Evolutionary conservation across 2,329 filamentous ascomycete species (phyloP).

Genomic region (Cadophora malorum): DNA sequence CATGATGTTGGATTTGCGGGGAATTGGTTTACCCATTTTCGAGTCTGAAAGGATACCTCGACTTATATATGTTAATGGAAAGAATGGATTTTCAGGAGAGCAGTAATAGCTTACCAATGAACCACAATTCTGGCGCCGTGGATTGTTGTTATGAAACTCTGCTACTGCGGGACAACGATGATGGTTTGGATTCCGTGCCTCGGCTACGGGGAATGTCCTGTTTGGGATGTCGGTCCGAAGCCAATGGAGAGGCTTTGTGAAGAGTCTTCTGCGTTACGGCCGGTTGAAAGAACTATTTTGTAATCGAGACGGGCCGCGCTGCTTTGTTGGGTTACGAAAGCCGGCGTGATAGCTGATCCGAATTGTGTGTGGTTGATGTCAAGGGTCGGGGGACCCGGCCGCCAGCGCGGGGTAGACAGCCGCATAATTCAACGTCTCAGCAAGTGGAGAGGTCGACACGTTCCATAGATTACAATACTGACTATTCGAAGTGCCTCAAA

Average conservation of each 20-base stretch:
- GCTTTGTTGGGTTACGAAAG: background rate
- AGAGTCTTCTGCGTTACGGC: background rate
- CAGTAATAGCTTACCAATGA: conserved; percentile 7
- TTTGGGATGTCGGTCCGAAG: conserved; percentile 19
- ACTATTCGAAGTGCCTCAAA: background rate
- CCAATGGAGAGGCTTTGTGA: conserved; percentile 2
- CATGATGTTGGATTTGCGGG: conserved; percentile 41
- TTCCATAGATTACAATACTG: background rate
- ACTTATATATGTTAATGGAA: conserved; percentile 9
- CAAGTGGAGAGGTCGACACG: background rate
- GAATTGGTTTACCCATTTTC: conserved; percentile 35
- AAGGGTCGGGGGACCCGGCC: background rate
- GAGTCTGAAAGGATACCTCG: background rate
- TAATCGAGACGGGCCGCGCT: conserved; percentile 3
- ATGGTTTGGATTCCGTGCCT: conserved; percentile 17
- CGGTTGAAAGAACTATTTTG: background rate
- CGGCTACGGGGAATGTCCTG: conserved; percentile 22
- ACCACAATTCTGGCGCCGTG: conserved; percentile 17
- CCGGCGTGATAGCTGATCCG: background rate
- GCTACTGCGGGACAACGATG: conserved; percentile 15
- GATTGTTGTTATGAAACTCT: conserved; percentile 18
- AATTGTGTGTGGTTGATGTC: background rate
- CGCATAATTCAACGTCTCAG: background rate
- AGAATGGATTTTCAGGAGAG: background rate
- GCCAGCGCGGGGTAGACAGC: background rate